phyloP scores from a whole-genome alignment of 2,329 filamentous ascomycete species.

The Metarhizium anisopliae region DNA sequence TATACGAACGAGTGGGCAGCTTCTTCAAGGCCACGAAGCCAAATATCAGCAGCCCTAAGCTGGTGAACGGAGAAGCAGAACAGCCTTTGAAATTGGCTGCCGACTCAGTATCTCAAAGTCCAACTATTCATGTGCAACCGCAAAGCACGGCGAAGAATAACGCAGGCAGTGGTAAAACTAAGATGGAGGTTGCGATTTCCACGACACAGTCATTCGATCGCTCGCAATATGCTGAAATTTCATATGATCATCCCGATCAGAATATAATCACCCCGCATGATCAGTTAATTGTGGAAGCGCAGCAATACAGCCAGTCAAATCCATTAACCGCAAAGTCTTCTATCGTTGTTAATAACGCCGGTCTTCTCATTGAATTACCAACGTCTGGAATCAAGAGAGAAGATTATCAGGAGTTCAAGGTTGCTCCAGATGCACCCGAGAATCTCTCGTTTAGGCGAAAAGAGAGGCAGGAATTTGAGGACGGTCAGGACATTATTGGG shows the following conservation, averaged over 20 bases:
- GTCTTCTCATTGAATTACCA: constrained; percentile 41
- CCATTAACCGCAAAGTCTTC: background rate
- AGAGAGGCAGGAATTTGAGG: constrained; percentile 39
- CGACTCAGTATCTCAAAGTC: constrained; percentile 9
- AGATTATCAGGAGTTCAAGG: constrained; percentile 42
- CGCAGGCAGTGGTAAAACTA: constrained; percentile 14
- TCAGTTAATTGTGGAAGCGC: constrained; percentile 5
- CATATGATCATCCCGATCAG: constrained; percentile 10
- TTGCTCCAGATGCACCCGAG: constrained; percentile 36
- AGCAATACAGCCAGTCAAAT: constrained; percentile 7
- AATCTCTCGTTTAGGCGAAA: constrained; percentile 44
- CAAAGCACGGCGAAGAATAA: background rate
- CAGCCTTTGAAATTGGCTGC: constrained; percentile 12
- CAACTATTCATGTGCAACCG: background rate
- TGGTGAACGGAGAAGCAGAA: constrained; percentile 26
- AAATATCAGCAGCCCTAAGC: constrained; percentile 18
- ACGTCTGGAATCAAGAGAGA: constrained; percentile 36
- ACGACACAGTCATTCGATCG: constrained; percentile 31
- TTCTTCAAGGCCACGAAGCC: constrained; percentile 31
- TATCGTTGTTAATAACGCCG: constrained; percentile 10
- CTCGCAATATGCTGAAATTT: constrained; percentile 25
- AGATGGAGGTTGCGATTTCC: constrained; percentile 39
- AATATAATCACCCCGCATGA: constrained; percentile 8
- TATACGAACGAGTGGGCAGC: constrained; percentile 31
- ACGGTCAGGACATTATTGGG: constrained; percentile 47